A percentile compares a stretch with the other conserved stretches of the same genome.
phyloP scores from a whole-genome alignment of 140 eudicot genomes.

The Oenanthe javanica region DNA sequence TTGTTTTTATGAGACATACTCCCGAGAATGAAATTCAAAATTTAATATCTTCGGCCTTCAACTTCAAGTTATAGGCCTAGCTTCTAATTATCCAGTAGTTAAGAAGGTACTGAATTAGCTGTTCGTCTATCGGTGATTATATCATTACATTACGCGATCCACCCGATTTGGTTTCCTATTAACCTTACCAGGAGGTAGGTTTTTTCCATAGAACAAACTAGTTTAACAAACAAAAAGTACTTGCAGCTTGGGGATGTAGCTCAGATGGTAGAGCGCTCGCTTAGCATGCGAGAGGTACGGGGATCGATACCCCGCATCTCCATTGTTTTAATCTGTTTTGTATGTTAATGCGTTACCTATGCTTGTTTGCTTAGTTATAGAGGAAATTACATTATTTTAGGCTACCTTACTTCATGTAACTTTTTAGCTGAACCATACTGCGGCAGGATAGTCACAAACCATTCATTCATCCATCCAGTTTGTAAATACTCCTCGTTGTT shows the following conservation, averaged over 20 bases:
- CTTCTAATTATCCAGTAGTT: neutral
- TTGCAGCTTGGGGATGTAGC: constrained; percentile 77
- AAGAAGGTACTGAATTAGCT: neutral
- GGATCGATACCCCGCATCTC: constrained; percentile 96
- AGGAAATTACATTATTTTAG: neutral
- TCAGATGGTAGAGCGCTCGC: constrained; percentile 99
- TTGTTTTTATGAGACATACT: neutral
- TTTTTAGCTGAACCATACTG: neutral
- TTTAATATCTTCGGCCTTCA: neutral
- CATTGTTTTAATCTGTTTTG: neutral
- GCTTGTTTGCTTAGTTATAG: neutral
- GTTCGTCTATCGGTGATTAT: too few species aligned
- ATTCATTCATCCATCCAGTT: neutral
- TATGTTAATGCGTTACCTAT: too few species aligned
- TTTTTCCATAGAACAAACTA: constrained; percentile 11
- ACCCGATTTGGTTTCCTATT: neutral
- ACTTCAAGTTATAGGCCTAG: neutral
- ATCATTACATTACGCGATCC: too few species aligned
- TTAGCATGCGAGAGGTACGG: constrained; percentile 99
- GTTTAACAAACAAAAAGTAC: constrained; percentile 84
- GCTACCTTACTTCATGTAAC: neutral
- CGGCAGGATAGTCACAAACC: too few species aligned
- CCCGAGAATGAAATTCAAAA: neutral
- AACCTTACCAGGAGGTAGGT: neutral
- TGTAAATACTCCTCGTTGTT: neutral